Conservation (phyloP, 2,329 filamentous ascomycete genomes). For the Trichoderma pleuroti region DNA sequence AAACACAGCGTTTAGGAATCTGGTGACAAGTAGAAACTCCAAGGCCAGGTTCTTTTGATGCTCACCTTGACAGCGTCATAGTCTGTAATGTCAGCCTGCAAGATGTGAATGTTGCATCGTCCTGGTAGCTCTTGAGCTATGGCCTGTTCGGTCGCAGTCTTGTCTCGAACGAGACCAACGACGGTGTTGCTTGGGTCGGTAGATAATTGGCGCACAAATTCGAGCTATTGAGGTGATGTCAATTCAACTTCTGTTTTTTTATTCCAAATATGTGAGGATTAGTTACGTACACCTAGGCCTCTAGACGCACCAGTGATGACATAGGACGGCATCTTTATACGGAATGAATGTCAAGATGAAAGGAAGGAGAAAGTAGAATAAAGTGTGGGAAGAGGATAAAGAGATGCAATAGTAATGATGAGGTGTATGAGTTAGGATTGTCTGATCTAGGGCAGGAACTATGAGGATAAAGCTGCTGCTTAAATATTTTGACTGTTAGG, state of each 20-base stretch:
- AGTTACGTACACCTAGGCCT: neutral
- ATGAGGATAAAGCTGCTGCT: neutral
- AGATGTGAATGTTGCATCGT: constrained; percentile 1
- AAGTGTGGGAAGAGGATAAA: neutral
- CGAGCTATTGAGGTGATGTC: neutral
- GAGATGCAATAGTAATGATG: neutral
- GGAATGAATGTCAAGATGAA: neutral
- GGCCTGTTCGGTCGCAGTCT: neutral
- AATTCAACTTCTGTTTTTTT: fast-evolving
- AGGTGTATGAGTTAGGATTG: neutral
- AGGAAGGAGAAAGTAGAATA: neutral
- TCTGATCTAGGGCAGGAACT: neutral
- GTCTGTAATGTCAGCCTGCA: constrained; percentile 1
- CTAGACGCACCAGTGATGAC: neutral
- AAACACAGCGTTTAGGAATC: neutral
- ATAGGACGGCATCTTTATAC: neutral
- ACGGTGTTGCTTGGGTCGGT: neutral
- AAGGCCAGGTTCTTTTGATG: neutral
- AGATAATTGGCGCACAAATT: neutral
- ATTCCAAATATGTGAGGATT: neutral
- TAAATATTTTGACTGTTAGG: neutral
- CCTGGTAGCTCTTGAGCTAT: neutral
- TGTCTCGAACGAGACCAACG: constrained; percentile 1
- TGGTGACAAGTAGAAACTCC: neutral
- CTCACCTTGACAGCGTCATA: neutral